Evolutionary conservation across 78 protist species (phyloP).

Genomic region (Acrasis kona): DNA sequence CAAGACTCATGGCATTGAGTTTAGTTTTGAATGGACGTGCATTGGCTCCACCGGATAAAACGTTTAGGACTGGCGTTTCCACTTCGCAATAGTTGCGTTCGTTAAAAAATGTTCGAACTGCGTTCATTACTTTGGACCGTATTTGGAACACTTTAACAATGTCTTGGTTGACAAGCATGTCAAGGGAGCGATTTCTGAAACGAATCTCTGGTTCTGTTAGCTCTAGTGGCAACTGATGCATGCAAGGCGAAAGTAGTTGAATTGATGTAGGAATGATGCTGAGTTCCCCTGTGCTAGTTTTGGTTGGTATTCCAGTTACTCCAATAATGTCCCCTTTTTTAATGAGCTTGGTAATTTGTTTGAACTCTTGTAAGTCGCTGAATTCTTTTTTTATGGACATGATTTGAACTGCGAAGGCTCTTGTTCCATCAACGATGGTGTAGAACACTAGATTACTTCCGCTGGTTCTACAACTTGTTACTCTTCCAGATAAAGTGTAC

Average conservation of each 20-base stretch:
- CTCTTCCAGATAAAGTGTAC: too few relatives aligned
- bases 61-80: conserved; percentile 8
- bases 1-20: background rate
- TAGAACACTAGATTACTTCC: too few relatives aligned
- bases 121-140: background rate
- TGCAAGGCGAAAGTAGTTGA: conserved; percentile 38
- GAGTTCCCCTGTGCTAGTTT: conserved; percentile 3
- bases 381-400: background rate
- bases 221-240: conserved; percentile 31
- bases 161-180: background rate
- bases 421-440: too few relatives aligned
- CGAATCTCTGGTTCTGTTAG: conserved; percentile 29
- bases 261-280: conserved; percentile 19
- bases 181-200: conserved; percentile 24
- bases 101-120: background rate
- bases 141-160: background rate
- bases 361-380: background rate
- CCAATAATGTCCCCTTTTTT: background rate
- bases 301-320: background rate
- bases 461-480: too few relatives aligned
- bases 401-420: conserved; percentile 4
- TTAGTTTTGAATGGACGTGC: background rate
- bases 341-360: background rate
- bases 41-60: conserved; percentile 8
- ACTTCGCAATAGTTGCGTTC: background rate